These are phyloP conservation scores for Aspergillus ochraceus DNA, from an alignment of 2,329 filamentous ascomycete genomes.

Conservation along the genomic window DNA sequence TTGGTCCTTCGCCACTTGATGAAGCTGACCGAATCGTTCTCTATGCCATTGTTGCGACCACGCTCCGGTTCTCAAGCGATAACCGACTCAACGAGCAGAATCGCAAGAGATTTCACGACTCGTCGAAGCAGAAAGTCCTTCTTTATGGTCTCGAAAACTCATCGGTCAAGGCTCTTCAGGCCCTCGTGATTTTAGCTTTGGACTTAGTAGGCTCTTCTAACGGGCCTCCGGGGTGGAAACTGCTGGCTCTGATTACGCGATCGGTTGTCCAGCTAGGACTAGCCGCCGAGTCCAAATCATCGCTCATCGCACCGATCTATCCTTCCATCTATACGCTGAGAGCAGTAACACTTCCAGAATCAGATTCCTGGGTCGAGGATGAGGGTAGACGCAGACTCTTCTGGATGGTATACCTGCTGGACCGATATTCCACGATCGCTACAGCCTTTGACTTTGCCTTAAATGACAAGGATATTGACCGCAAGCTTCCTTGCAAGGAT, in stretches of 20 bases:
- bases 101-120: conserved; percentile 72
- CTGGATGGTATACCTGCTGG: conserved; percentile 91
- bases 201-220: conserved; percentile 86
- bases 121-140: conserved; percentile 81
- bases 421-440: conserved; percentile 85
- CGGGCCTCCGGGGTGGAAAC: conserved; percentile 87
- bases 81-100: conserved; percentile 70
- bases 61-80: conserved; percentile 80
- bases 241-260: conserved; percentile 83
- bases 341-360: conserved; percentile 79
- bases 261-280: conserved; percentile 86
- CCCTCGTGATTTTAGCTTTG: conserved; percentile 80
- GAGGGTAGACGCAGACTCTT: conserved; percentile 82
- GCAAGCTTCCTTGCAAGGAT: conserved; percentile 81
- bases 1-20: conserved; percentile 72
- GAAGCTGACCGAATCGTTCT: conserved; percentile 80
- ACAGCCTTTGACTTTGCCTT: conserved; percentile 91
- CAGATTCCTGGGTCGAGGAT: conserved; percentile 84
- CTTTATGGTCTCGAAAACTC: conserved; percentile 88
- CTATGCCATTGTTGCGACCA: conserved; percentile 86
- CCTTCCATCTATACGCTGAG: conserved; percentile 86
- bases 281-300: conserved; percentile 77
- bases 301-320: conserved; percentile 73
- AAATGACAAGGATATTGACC: conserved; percentile 85
- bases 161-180: conserved; percentile 83